Percentiles rank a stretch among this genome's conserved stretches.
Conservation (phyloP, 208 protist species). For the Crithidia thermophila region DNA sequence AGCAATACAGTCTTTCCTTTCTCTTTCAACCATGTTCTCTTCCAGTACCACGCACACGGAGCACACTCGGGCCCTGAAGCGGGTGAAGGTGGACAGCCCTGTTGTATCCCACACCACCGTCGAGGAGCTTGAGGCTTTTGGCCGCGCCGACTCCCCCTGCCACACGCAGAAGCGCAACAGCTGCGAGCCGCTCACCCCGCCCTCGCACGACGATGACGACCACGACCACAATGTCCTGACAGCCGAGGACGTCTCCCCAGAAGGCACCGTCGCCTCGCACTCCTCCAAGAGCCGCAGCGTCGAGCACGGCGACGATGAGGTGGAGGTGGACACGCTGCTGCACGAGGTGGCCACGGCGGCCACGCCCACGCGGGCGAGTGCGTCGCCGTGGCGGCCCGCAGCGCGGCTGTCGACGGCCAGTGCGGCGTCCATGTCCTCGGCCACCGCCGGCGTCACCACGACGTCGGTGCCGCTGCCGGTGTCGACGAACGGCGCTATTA, state of each 20-base stretch:
- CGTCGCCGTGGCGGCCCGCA: background rate
- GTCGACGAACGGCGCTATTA: constrained; percentile 39
- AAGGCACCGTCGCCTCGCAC: constrained; percentile 4
- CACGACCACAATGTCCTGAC: constrained; percentile 7
- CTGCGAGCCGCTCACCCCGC: background rate
- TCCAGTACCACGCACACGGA: background rate
- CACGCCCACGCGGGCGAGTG: background rate
- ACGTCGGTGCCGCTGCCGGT: background rate
- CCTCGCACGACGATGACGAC: background rate
- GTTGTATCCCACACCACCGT: constrained; percentile 7
- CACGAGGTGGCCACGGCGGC: background rate
- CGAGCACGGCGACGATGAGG: constrained; percentile 2
- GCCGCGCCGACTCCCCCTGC: background rate
- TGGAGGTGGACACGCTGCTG: background rate
- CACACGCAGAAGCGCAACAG: background rate
- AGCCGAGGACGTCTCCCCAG: constrained; percentile 6
- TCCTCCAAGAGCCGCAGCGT: constrained; percentile 12
- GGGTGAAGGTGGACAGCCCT: constrained; percentile 28
- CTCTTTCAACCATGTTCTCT: constrained; percentile 23
- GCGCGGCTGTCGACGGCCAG: background rate
- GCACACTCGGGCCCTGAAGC: constrained; percentile 25
- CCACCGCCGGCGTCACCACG: background rate
- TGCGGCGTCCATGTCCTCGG: background rate
- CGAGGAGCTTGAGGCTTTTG: background rate
- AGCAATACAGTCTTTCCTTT: too few relatives aligned